Evolutionary conservation across 2,329 filamentous ascomycete species (phyloP).

Genomic region (Fusarium sp.): DNA sequence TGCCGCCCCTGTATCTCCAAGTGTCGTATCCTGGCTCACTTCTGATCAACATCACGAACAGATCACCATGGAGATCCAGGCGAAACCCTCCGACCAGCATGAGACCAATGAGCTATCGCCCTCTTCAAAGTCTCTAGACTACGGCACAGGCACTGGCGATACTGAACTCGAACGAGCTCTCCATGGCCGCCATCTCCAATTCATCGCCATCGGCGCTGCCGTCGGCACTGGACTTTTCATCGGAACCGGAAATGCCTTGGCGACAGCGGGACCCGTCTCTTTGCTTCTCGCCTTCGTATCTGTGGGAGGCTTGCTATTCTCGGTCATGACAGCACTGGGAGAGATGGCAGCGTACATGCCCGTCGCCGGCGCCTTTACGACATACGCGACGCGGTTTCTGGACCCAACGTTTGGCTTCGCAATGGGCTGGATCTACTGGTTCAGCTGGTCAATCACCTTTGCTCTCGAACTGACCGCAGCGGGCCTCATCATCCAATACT

Average conservation of each 20-base stretch:
- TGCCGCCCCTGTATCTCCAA: accelerated
- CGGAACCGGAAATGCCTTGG: conserved; percentile 22
- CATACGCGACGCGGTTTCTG: conserved; percentile 59
- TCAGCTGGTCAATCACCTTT: conserved; percentile 66
- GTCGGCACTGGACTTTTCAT: conserved; percentile 73
- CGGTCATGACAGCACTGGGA: conserved; percentile 50
- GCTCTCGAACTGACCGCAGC: conserved; percentile 67
- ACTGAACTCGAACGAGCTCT: conserved; percentile 64
- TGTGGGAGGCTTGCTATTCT: conserved; percentile 16
- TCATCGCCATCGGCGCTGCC: conserved; percentile 59
- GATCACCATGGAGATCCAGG: conserved; percentile 23
- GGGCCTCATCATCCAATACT: conserved; percentile 68
- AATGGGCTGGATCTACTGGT: conserved; percentile 69
- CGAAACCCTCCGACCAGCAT: not conserved
- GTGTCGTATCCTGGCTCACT: accelerated
- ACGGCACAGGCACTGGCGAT: conserved; percentile 50
- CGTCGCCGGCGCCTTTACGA: conserved; percentile 65
- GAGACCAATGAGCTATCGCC: conserved; percentile 7
- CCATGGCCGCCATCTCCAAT: conserved; percentile 69
- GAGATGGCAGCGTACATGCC: conserved; percentile 66
- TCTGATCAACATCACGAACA: not conserved
- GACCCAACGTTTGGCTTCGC: conserved; percentile 66
- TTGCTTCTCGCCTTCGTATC: conserved; percentile 29
- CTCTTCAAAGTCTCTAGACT: conserved; percentile 40
- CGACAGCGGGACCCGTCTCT: conserved; percentile 18